Evolutionary conservation across 768 basidiomycete species (phyloP), one percentile per base, ranked within the genome.

Genomic region (Clitopilus passeckerianus): DNA sequence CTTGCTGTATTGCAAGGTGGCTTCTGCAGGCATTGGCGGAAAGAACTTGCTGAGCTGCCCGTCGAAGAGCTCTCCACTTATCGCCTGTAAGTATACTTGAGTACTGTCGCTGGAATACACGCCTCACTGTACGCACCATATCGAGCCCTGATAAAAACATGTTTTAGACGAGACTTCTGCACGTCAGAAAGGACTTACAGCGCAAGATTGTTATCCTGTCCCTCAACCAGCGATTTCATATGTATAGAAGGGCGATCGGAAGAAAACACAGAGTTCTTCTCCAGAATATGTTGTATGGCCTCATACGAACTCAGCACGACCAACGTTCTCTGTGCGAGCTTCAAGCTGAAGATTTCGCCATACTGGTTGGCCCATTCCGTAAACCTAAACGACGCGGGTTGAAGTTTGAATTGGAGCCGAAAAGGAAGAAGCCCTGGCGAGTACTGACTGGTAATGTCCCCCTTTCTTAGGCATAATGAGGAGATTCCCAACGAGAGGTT

Each of bases 261-360:
- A 9, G 46, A 50, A 5, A 18, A 10, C 5, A n/a, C 6, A 50
- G 46, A 50, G 10, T 50, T 18, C 22, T 50, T 50, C n/a, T 50
- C 67, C 6, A 71, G 62, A 34, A 63, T 59, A 44, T 71, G 68
- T 27, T 69, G 70, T 14, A 71, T 62, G 34, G 54, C 22, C 9
- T 50, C 46, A 18, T 7, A 61, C 10, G 63, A 68, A 50, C 67
- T 68, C 30, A 70, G 63, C 14, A 70, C 66, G 52, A 70, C 65
- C 16, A 68, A 54, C 53, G 69, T 63, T 54, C 69, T 64, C 15
- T 63, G 57, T 14, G 68, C 71, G 9, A 72, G 60, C 20, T 63
- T 64, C 9, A 73, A 61, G 15, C 66, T 64, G 53, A 64, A 70
- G 5, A 72, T 66, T 16, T 65, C 62, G 12, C 72, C 72, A 55